Percentiles rank a stretch among this genome's conserved stretches.
phyloP scores from a whole-genome alignment of 805 yeast species.

The Yarrowia sp. region DNA sequence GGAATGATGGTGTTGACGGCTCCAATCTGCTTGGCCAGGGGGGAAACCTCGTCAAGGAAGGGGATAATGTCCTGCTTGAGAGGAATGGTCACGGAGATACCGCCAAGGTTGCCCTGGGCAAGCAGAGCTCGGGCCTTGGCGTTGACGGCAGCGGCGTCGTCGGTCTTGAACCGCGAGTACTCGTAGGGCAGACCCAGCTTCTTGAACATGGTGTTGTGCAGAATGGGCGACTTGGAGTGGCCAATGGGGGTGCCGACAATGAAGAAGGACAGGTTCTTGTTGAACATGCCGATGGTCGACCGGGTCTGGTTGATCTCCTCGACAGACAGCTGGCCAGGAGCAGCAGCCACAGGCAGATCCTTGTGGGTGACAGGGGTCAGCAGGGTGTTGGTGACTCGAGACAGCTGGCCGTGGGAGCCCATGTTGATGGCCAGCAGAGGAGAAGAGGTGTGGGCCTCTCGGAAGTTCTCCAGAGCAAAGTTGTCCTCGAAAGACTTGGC shows the following conservation, averaged over 20 bases:
- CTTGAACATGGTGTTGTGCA: slow-evolving; percentile 82
- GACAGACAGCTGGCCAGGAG: slow-evolving; percentile 79
- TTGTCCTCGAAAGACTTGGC: slow-evolving; percentile 74
- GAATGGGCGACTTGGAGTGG: slow-evolving; percentile 87
- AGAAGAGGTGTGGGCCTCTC: slow-evolving; percentile 58
- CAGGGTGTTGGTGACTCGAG: slow-evolving; percentile 74
- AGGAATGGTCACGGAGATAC: slow-evolving; percentile 96
- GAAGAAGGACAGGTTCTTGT: slow-evolving; percentile 61
- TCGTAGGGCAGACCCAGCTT: slow-evolving; percentile 78
- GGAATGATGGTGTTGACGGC: slow-evolving; percentile 87
- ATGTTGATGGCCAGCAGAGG: slow-evolving; percentile 87
- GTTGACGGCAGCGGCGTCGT: slow-evolving; percentile 63
- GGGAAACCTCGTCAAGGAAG: slow-evolving; percentile 67
- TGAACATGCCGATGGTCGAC: slow-evolving; percentile 67
- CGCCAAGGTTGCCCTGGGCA: slow-evolving; percentile 66
- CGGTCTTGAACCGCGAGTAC: slow-evolving; percentile 73
- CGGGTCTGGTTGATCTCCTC: slow-evolving; percentile 66
- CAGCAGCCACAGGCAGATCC: slow-evolving; percentile 70
- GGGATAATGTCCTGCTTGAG: slow-evolving; percentile 81
- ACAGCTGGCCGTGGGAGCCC: slow-evolving; percentile 76
- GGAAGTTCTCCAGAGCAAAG: slow-evolving; percentile 71
- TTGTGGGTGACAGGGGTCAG: slow-evolving; percentile 87
- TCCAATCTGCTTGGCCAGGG: slow-evolving; percentile 83
- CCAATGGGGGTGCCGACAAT: slow-evolving; percentile 82
- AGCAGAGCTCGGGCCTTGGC: slow-evolving; percentile 57